Evolutionary conservation across 352 stramenopile genomes (phyloP).

Genomic region (Pythium pyrilobum): DNA sequence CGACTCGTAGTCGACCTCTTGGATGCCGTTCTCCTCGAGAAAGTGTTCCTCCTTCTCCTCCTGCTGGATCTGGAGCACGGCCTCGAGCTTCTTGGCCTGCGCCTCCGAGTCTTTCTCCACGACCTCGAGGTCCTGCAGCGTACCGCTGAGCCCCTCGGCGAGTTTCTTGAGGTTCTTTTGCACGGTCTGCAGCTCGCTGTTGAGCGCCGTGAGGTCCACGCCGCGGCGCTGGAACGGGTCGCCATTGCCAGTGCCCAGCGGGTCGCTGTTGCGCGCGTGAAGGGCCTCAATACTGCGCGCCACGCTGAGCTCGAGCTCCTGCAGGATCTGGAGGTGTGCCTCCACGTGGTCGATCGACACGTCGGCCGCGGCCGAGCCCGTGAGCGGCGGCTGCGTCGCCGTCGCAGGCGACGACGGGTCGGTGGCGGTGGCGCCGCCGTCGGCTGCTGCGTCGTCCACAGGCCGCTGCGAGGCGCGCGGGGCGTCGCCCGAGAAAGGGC

Average conservation of each 20-base stretch:
- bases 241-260: slow-evolving; percentile 12
- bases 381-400: neutral
- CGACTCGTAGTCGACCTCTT: slow-evolving; percentile 82
- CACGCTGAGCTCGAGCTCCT: slow-evolving; percentile 63
- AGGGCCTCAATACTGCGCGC: slow-evolving; percentile 53
- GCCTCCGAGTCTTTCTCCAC: slow-evolving; percentile 78
- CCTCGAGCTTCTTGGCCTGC: slow-evolving; percentile 74
- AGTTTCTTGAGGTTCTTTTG: slow-evolving; percentile 68
- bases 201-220: slow-evolving; percentile 20
- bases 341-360: slow-evolving; percentile 75
- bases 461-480: too few species aligned
- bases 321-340: slow-evolving; percentile 67
- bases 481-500: neutral
- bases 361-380: slow-evolving; percentile 24
- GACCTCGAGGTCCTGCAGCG: slow-evolving; percentile 68
- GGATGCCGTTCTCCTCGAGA: slow-evolving; percentile 73
- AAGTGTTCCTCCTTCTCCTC: slow-evolving; percentile 76
- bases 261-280: slow-evolving; percentile 26
- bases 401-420: neutral
- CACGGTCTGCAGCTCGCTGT: slow-evolving; percentile 38
- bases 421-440: neutral
- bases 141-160: slow-evolving; percentile 63
- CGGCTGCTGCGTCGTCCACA: neutral
- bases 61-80: slow-evolving; percentile 71
- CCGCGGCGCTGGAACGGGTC: neutral